Percentiles rank a stretch among this genome's conserved stretches.
These are phyloP conservation scores for Colletotrichum phormii DNA, from an alignment of 2,329 filamentous ascomycete species.

Conservation along the genomic window DNA sequence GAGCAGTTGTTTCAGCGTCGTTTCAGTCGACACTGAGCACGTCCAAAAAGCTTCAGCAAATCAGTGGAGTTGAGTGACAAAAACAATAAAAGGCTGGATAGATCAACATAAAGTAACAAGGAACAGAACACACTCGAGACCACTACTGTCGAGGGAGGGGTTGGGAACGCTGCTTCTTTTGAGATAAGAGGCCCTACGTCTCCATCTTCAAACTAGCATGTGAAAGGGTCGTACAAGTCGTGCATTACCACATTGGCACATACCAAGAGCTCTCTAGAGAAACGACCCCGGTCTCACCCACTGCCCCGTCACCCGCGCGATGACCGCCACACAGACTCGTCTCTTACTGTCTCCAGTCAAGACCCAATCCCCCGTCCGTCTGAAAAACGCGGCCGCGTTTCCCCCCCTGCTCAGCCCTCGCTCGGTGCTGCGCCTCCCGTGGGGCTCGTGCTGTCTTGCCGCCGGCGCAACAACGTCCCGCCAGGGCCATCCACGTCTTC, in stretches of 20 bases:
- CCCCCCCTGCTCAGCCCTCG: slow-evolving; percentile 8
- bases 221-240: slow-evolving; percentile 13
- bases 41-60: slow-evolving; percentile 14
- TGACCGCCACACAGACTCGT: not conserved
- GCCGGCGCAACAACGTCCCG: slow-evolving; percentile 35
- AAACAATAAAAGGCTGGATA: not conserved
- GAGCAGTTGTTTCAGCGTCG: slow-evolving; percentile 30
- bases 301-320: not conserved
- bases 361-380: not conserved
- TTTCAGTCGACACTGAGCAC: slow-evolving; percentile 28
- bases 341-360: not conserved
- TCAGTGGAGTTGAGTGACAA: slow-evolving; percentile 3
- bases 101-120: slow-evolving; percentile 1
- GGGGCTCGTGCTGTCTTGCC: not conserved
- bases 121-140: not conserved
- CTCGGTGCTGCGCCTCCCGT: slow-evolving; percentile 23
- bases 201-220: slow-evolving; percentile 9
- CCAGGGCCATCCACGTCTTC: slow-evolving; percentile 9
- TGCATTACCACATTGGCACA: not conserved
- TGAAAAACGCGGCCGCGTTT: slow-evolving; percentile 11
- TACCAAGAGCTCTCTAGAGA: not conserved
- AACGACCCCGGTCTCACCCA: slow-evolving; percentile 11
- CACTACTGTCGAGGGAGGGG: not conserved
- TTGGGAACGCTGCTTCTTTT: slow-evolving; percentile 10
- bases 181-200: not conserved